Conservation (phyloP, 116 monocot species). For the Cymodocea nodosa region DNA sequence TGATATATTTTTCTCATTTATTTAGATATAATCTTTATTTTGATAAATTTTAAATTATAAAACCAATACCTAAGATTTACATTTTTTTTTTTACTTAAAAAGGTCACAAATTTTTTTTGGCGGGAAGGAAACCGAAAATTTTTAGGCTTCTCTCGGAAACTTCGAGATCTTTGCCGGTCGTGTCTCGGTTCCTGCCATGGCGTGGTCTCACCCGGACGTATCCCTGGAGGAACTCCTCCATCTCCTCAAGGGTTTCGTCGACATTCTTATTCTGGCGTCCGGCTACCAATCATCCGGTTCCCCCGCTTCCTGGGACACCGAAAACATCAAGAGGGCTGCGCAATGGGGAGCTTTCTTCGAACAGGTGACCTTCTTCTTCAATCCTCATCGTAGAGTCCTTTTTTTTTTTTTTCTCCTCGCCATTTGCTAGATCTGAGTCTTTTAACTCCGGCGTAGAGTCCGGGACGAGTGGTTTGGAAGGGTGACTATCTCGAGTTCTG, state of each 20-base stretch:
- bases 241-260: conserved; percentile 62
- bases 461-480: too few species aligned
- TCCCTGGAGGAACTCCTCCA: conserved; percentile 42
- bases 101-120: too few species aligned
- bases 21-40: too few species aligned
- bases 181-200: conserved; percentile 22
- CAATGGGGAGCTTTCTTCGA: conserved; percentile 79
- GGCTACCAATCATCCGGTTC: conserved; percentile 60
- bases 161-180: too few species aligned
- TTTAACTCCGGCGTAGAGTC: too few species aligned
- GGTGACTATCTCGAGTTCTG: neutral
- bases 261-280: conserved; percentile 61
- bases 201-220: conserved; percentile 46
- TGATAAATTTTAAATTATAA: too few species aligned
- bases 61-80: too few species aligned
- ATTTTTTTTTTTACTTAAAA: too few species aligned
- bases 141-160: too few species aligned
- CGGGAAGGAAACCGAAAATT: too few species aligned
- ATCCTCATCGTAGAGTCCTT: too few species aligned
- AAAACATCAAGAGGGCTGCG: conserved; percentile 42
- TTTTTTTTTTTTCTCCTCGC: neutral
- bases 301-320: conserved; percentile 46
- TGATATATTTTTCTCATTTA: too few species aligned
- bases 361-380: conserved; percentile 1
- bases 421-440: neutral